Evolutionary conservation across 2,329 filamentous ascomycete genomes (phyloP).

Genomic region (Colletotrichum euphorbiae): DNA sequence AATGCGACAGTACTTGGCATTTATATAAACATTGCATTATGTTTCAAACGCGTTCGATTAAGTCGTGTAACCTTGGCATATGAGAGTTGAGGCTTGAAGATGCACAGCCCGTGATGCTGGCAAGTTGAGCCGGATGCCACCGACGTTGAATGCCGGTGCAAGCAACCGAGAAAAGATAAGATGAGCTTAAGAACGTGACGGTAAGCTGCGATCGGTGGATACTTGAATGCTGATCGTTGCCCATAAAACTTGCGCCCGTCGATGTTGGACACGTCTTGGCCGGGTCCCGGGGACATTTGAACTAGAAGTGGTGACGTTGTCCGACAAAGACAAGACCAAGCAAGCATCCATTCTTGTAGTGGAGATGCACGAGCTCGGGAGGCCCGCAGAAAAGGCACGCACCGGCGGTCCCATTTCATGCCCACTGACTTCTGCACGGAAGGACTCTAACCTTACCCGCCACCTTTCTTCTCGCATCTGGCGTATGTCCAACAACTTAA

Average conservation of each 20-base stretch:
- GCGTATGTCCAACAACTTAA: too few relatives aligned
- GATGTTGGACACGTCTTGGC: conserved; percentile 9
- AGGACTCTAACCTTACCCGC: conserved; percentile 19
- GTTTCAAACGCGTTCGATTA: too few relatives aligned
- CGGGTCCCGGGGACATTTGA: conserved; percentile 2
- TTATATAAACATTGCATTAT: too few relatives aligned
- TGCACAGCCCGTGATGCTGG: not conserved
- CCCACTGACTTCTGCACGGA: conserved; percentile 7
- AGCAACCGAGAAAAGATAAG: not conserved
- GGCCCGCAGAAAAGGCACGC: not conserved
- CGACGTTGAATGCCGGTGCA: too few relatives aligned
- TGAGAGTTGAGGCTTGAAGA: not conserved
- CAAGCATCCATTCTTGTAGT: not conserved
- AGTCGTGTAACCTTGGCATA: not conserved
- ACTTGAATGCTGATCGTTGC: conserved; percentile 5
- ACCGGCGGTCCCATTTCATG: not conserved
- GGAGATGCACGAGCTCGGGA: conserved; percentile 1
- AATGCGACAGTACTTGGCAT: too few relatives aligned
- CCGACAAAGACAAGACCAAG: not conserved
- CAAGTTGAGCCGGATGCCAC: not conserved
- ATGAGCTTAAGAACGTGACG: not conserved
- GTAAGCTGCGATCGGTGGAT: not conserved
- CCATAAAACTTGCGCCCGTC: conserved; percentile 10
- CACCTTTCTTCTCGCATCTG: not conserved
- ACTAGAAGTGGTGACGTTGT: not conserved